Evolutionary conservation across 257 asterid genomes (phyloP).

Genomic region (Cynanchum wilfordii): DNA sequence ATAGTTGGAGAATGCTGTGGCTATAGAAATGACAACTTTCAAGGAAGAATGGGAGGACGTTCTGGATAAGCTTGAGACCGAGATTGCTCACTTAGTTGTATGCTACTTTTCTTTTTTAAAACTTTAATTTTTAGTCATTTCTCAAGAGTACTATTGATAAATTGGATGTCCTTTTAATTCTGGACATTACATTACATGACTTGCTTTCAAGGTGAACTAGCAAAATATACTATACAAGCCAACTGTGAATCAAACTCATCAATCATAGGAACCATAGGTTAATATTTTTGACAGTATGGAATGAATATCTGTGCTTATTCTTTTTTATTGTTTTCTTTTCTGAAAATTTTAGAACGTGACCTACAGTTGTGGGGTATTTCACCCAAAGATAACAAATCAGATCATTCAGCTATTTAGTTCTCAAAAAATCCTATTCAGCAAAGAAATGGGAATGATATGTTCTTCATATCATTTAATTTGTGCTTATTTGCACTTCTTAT

Average conservation of each 20-base stretch:
- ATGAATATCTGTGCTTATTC: background rate
- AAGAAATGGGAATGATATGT: background rate
- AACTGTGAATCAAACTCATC: background rate
- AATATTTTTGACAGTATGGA: background rate
- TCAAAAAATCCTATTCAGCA: background rate
- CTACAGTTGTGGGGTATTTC: background rate
- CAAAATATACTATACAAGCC: background rate
- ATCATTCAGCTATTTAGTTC: background rate
- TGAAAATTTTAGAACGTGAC: background rate
- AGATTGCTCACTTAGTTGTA: constrained; percentile 84
- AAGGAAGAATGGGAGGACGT: constrained; percentile 84
- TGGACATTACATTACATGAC: background rate
- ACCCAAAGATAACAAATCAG: background rate
- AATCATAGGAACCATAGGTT: background rate
- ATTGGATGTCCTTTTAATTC: background rate
- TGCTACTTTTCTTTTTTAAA: constrained; percentile 5
- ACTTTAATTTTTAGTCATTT: background rate
- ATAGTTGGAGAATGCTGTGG: constrained; percentile 81
- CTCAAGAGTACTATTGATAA: background rate
- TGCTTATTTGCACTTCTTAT: background rate
- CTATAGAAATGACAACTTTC: constrained; percentile 64
- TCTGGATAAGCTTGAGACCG: constrained; percentile 87
- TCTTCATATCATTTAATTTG: background rate
- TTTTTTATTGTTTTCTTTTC: background rate
- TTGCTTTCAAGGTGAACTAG: background rate